Conservation (phyloP, 306 rosid species). For the peach (Prunus persica) region Prunus_persica_NCBIv2 NC_034010.1:28875001-28875500, state of each 20-base stretch:
- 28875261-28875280: conserved; percentile 68
- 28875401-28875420: conserved; percentile 65
- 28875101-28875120: neutral
- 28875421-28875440: conserved; percentile 65
- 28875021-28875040: too few relatives aligned
- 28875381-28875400: conserved; percentile 51
- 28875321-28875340: conserved; percentile 83
- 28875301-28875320: conserved; percentile 85
- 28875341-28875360: conserved; percentile 59
- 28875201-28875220: conserved; percentile 64
- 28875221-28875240: conserved; percentile 66
- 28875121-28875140: neutral
- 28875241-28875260: conserved; percentile 70
- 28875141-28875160: neutral
- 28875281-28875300: conserved; percentile 80
- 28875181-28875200: conserved; percentile 49
- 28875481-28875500: conserved; percentile 62
- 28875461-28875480: conserved; percentile 74
- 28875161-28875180: conserved; percentile 17
- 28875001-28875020: too few relatives aligned
- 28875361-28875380: conserved; percentile 55
- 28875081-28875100: neutral
- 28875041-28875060: too few relatives aligned
- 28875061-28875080: too few relatives aligned
- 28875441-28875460: conserved; percentile 59